Evolutionary conservation across 2,329 filamentous ascomycete genomes (phyloP).

Genomic region (Alternaria longipes): DNA sequence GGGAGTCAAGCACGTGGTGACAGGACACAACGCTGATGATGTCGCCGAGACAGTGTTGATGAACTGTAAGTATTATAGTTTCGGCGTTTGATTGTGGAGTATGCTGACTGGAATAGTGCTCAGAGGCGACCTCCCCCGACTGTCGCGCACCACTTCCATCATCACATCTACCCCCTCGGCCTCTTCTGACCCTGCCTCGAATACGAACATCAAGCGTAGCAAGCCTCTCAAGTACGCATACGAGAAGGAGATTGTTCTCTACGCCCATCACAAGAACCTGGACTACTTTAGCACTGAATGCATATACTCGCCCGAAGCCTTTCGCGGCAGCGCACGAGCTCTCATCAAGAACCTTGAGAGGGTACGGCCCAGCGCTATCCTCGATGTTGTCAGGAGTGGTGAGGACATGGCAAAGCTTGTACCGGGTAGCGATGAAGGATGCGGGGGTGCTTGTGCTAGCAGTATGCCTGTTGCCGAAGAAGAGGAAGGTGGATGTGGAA

Average conservation of each 20-base stretch:
- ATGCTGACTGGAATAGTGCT: conserved; percentile 62
- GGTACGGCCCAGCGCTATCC: conserved; percentile 89
- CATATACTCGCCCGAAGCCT: conserved; percentile 97
- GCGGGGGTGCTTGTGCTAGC: conserved; percentile 43
- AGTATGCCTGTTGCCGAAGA: conserved; percentile 60
- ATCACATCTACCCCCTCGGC: conserved; percentile 66
- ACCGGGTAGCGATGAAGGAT: conserved; percentile 59
- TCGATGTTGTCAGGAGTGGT: conserved; percentile 93
- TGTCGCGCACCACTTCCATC: conserved; percentile 90
- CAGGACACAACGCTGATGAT: conserved; percentile 97
- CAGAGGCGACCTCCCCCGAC: conserved; percentile 84
- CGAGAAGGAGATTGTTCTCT: conserved; percentile 98
- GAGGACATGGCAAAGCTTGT: conserved; percentile 96
- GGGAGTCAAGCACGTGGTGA: conserved; percentile 91
- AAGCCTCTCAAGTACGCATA: conserved; percentile 99
- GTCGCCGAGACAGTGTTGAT: conserved; percentile 97
- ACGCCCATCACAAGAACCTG: conserved; percentile 94
- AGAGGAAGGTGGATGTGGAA: conserved; percentile 78
- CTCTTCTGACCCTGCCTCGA: conserved; percentile 64
- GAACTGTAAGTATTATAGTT: conserved; percentile 65
- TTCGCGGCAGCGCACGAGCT: conserved; percentile 87
- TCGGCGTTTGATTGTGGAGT: background rate
- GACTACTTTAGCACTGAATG: conserved; percentile 99
- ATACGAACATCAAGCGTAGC: conserved; percentile 90
- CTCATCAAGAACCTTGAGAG: conserved; percentile 96